Conservation (phyloP, 805 yeast genomes). For the Nakazawaea ernobii region DNA sequence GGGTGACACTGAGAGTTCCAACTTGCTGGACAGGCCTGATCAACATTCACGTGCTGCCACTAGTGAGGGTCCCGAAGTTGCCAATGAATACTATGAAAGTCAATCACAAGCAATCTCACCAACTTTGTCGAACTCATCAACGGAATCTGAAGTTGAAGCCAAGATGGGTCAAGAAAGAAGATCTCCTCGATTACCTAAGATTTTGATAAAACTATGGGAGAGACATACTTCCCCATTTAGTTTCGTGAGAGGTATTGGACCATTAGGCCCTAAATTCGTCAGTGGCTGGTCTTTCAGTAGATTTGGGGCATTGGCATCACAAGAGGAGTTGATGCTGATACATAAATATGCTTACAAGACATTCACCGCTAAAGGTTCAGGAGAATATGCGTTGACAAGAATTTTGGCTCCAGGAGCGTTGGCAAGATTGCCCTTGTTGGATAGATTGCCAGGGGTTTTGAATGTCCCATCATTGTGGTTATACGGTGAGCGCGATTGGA, state of each 20-base stretch:
- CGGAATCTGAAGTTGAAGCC: slow-evolving; percentile 15
- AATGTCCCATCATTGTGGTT: slow-evolving; percentile 48
- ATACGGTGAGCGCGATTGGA: slow-evolving; percentile 70
- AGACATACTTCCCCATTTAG: slow-evolving; percentile 50
- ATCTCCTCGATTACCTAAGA: slow-evolving; percentile 26
- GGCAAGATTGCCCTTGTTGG: slow-evolving; percentile 51
- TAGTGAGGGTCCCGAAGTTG: slow-evolving; percentile 15
- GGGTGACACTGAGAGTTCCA: slow-evolving; percentile 6
- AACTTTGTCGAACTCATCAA: not conserved
- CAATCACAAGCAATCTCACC: slow-evolving; percentile 10
- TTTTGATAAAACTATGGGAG: slow-evolving; percentile 45
- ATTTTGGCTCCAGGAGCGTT: slow-evolving; percentile 53
- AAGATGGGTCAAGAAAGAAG: slow-evolving; percentile 7
- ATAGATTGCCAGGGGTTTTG: slow-evolving; percentile 38
- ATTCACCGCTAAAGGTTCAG: slow-evolving; percentile 53
- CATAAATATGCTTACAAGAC: slow-evolving; percentile 50
- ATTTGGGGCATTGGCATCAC: slow-evolving; percentile 25
- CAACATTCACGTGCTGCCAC: not conserved
- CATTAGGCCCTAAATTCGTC: slow-evolving; percentile 44
- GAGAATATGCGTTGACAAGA: slow-evolving; percentile 59
- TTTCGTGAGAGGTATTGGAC: slow-evolving; percentile 44
- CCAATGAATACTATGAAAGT: slow-evolving; percentile 17
- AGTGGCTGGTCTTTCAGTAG: slow-evolving; percentile 52
- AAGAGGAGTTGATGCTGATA: slow-evolving; percentile 30
- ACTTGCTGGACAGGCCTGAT: slow-evolving; percentile 8